Percentiles rank a stretch among this genome's conserved stretches.
These are phyloP conservation scores for Coemansia sp. DNA, from an alignment of 192 early-diverging fungal genomes.

Conservation along the genomic window DNA sequence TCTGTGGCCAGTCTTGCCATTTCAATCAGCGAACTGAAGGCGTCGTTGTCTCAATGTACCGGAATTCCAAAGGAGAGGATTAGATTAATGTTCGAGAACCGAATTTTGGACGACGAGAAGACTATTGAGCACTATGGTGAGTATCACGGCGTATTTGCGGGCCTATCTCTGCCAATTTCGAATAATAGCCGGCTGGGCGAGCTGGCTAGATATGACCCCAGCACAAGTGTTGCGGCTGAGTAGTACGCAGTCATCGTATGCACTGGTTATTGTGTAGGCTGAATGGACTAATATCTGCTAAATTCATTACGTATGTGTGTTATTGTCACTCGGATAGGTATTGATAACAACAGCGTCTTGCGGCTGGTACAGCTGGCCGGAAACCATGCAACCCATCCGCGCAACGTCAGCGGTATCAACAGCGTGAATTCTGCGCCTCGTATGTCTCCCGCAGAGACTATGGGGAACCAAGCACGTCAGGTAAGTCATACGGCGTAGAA, in stretches of 20 bases:
- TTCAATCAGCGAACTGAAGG: slow-evolving; percentile 34
- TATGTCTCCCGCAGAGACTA: slow-evolving; percentile 1
- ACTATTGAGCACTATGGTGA: slow-evolving; percentile 42
- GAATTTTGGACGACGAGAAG: slow-evolving; percentile 40
- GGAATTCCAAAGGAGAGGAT: slow-evolving; percentile 39
- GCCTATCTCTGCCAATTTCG: neutral
- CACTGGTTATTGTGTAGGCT: neutral
- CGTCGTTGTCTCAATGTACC: slow-evolving; percentile 23
- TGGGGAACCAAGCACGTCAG: slow-evolving; percentile 32
- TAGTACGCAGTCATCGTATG: neutral
- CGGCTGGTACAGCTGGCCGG: slow-evolving; percentile 41
- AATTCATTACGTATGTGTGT: neutral
- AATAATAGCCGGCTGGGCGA: neutral
- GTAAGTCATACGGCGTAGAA: slow-evolving; percentile 25
- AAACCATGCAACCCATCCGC: slow-evolving; percentile 6
- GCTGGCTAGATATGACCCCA: neutral
- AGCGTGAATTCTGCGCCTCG: slow-evolving; percentile 16
- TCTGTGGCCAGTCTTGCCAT: slow-evolving; percentile 1
- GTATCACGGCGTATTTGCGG: slow-evolving; percentile 1
- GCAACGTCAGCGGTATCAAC: slow-evolving; percentile 30
- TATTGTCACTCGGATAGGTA: slow-evolving; percentile 10
- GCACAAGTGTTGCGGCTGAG: neutral
- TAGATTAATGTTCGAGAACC: slow-evolving; percentile 36
- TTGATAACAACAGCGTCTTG: slow-evolving; percentile 20
- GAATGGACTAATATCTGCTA: neutral